phyloP scores from a whole-genome alignment of 495 filamentous ascomycete species.

The Aspergillus haitiensis region DNA sequence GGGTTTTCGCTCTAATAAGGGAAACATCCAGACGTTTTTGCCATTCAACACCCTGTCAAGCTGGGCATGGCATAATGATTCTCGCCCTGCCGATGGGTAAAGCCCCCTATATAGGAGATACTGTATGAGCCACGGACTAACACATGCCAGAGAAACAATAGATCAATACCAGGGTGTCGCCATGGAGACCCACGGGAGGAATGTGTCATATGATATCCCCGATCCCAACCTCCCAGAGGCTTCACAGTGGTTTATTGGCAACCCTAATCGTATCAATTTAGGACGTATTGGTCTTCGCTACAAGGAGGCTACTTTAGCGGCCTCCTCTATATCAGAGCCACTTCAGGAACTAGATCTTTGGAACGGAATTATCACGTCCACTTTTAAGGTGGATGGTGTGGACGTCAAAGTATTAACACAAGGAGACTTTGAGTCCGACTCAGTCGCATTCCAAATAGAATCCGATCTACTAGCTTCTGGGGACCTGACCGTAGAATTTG shows the following conservation, averaged over 20 bases:
- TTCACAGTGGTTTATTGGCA: slow-evolving; percentile 22
- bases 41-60: slow-evolving; percentile 24
- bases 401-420: slow-evolving; percentile 21
- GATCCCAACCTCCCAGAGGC: slow-evolving; percentile 17
- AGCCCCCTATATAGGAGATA: neutral
- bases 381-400: slow-evolving; percentile 14
- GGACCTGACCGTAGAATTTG: slow-evolving; percentile 16
- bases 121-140: neutral
- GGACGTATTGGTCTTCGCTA: slow-evolving; percentile 19
- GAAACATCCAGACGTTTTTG: slow-evolving; percentile 14
- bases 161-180: slow-evolving; percentile 18
- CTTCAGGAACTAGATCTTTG: slow-evolving; percentile 20
- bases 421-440: slow-evolving; percentile 21
- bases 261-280: slow-evolving; percentile 24
- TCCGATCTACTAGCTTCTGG: slow-evolving; percentile 11
- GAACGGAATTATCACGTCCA: slow-evolving; percentile 20
- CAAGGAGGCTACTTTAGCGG: slow-evolving; percentile 6
- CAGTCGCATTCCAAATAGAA: slow-evolving; percentile 13
- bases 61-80: slow-evolving; percentile 26
- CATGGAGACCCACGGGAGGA: slow-evolving; percentile 19
- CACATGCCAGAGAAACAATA: slow-evolving; percentile 4
- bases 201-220: slow-evolving; percentile 24
- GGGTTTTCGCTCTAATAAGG: neutral
- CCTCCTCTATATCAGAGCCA: slow-evolving; percentile 8
- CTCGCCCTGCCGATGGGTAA: slow-evolving; percentile 19